Percentiles rank a stretch among this genome's conserved stretches.
These are phyloP conservation scores for Fusarium brevicatenulatum DNA, from an alignment of 2,329 filamentous ascomycete species.

Conservation along the genomic window DNA sequence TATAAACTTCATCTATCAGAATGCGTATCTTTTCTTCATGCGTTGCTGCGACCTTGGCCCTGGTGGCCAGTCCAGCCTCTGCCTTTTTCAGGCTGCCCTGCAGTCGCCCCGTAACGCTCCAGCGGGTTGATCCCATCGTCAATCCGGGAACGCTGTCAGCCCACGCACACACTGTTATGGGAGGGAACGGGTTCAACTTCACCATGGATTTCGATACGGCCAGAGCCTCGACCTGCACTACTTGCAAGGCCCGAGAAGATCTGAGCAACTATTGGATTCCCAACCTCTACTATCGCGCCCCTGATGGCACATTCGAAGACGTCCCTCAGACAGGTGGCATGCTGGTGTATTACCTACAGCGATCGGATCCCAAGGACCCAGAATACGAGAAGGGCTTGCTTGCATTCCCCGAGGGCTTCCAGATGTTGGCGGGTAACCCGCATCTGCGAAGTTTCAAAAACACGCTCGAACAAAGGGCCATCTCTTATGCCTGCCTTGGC, in stretches of 20 bases:
- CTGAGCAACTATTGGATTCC: background rate
- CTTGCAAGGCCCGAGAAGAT: background rate
- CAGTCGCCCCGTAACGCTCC: background rate
- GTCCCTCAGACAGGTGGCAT: background rate
- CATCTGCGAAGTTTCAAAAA: background rate
- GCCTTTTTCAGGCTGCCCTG: background rate
- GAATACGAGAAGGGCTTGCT: background rate
- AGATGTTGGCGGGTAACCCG: background rate
- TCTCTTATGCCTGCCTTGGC: background rate
- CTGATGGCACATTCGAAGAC: background rate
- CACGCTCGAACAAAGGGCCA: background rate
- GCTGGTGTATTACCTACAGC: background rate
- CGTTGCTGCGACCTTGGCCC: background rate
- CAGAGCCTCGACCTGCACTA: background rate
- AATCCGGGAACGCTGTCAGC: background rate
- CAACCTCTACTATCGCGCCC: background rate
- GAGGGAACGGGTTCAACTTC: background rate
- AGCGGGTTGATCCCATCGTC: background rate
- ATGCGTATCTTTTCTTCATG: background rate
- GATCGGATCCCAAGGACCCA: background rate
- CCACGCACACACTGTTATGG: background rate
- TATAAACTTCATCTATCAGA: background rate
- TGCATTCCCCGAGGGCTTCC: background rate
- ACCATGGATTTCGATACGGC: background rate
- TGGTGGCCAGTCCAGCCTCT: background rate